Evolutionary conservation across 768 basidiomycete genomes (phyloP).

Genomic region (Russula vinacea): DNA sequence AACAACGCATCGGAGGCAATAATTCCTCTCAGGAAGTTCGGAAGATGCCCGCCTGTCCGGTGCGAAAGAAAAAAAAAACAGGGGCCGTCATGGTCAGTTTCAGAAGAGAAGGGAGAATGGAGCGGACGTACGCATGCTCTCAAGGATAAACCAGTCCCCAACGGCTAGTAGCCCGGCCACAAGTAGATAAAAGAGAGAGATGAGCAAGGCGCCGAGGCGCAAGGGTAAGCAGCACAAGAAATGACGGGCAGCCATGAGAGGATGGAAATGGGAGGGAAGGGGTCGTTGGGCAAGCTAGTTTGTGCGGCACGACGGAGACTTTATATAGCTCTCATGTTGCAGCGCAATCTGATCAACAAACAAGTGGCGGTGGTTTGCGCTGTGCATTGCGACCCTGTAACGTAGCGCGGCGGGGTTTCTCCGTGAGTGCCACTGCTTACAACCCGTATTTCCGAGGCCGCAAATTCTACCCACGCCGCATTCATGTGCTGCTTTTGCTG

Average conservation of each 20-base stretch:
- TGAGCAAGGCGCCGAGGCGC: conserved; percentile 28
- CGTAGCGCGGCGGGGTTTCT: no score
- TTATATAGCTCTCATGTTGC: no score
- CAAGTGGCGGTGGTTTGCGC: no score
- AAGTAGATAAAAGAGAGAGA: conserved; percentile 21
- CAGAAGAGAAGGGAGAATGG: no score
- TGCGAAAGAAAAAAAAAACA: background rate
- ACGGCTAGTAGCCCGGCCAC: conserved; percentile 18
- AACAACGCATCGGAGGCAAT: background rate
- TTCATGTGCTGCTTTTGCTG: background rate
- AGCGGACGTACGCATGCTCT: conserved; percentile 17
- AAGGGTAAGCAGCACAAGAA: conserved; percentile 30
- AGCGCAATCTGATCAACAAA: no score
- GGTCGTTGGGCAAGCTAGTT: background rate
- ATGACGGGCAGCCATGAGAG: conserved; percentile 26
- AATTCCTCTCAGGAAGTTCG: background rate
- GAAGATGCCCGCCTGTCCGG: conserved; percentile 11
- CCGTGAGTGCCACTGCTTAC: no score
- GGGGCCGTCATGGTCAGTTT: no score
- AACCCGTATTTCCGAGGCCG: background rate
- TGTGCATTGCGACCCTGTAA: no score
- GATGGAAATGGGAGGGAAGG: background rate
- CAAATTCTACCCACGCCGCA: background rate
- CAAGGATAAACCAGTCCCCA: conserved; percentile 9
- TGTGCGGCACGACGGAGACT: no score